These are phyloP conservation scores for Phanerochaete carnosa DNA, from an alignment of 768 basidiomycete species.

Conservation along the genomic window DNA sequence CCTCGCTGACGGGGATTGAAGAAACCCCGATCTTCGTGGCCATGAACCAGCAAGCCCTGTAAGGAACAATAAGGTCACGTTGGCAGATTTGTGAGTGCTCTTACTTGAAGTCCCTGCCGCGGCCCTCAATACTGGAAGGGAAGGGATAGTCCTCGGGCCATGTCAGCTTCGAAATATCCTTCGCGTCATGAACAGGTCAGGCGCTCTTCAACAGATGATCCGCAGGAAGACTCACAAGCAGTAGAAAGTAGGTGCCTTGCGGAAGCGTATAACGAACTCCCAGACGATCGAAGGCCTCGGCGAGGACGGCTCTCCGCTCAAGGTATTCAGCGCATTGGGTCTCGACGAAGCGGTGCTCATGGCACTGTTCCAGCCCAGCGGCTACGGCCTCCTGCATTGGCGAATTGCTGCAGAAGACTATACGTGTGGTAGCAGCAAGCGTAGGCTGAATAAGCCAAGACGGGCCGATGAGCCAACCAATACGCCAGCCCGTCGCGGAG, in stretches of 20 bases:
- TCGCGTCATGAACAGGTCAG: background rate
- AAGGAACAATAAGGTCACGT: constrained; percentile 1
- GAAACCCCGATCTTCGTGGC: constrained; percentile 89
- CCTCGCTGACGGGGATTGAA: constrained; percentile 93
- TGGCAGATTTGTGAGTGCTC: constrained; percentile 18
- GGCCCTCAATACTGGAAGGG: constrained; percentile 67
- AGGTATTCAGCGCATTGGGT: constrained; percentile 73
- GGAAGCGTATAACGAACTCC: constrained; percentile 86
- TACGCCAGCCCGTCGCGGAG: constrained; percentile 95
- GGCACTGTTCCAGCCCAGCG: constrained; percentile 79
- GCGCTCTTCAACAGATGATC: background rate
- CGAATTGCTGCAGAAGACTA: constrained; percentile 94
- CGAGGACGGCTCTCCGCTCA: constrained; percentile 74
- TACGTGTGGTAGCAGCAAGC: constrained; percentile 87
- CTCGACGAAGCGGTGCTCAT: constrained; percentile 71
- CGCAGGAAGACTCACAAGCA: constrained; percentile 54
- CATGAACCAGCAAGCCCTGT: constrained; percentile 93
- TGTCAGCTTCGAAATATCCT: constrained; percentile 78
- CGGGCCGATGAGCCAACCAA: constrained; percentile 95
- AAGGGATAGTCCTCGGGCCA: constrained; percentile 84
- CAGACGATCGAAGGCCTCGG: constrained; percentile 74
- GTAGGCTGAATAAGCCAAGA: constrained; percentile 78
- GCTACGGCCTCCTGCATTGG: constrained; percentile 95
- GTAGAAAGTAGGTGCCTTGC: constrained; percentile 88
- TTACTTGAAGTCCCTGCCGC: constrained; percentile 86